phyloP scores from a whole-genome alignment of 768 basidiomycete species.

The Hebeloma cylindrosporum region DNA sequence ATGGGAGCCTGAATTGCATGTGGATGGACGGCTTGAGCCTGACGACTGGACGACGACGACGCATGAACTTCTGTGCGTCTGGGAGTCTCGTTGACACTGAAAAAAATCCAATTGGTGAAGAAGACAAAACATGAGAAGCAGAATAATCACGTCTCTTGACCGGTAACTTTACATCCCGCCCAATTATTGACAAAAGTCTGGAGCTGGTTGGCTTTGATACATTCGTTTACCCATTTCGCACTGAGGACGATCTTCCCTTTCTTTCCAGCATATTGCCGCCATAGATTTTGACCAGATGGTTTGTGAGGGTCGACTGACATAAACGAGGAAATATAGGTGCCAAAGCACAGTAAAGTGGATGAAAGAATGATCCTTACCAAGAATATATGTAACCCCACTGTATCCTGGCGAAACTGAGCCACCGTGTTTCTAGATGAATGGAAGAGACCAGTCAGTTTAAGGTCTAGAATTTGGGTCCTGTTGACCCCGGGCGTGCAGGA shows the following conservation, averaged over 20 bases:
- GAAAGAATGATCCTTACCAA: conserved; percentile 51
- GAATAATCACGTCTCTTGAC: conserved; percentile 57
- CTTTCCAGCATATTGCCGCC: conserved; percentile 75
- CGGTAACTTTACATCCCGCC: conserved; percentile 80
- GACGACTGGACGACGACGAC: conserved; percentile 7
- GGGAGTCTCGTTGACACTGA: conserved; percentile 10
- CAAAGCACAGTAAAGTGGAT: not conserved
- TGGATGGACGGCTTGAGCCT: conserved; percentile 20
- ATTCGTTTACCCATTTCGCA: conserved; percentile 75
- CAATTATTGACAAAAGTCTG: conserved; percentile 77
- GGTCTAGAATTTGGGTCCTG: too few species aligned
- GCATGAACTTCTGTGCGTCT: conserved; percentile 11
- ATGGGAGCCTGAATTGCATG: conserved; percentile 25
- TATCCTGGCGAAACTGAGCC: conserved; percentile 74
- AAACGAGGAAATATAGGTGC: not conserved
- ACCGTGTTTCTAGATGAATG: conserved; percentile 63
- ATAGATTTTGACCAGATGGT: conserved; percentile 77
- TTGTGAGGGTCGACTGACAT: conserved; percentile 73
- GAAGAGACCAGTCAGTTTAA: not conserved
- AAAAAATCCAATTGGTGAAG: not conserved
- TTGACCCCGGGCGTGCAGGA: too few species aligned
- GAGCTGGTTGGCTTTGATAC: conserved; percentile 64
- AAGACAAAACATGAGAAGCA: not conserved
- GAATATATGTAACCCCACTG: conserved; percentile 76
- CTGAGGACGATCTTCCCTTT: conserved; percentile 78